phyloP scores from a whole-genome alignment of 2,329 filamentous ascomycete genomes.

The Pseudogymnoascus sp. region DNA sequence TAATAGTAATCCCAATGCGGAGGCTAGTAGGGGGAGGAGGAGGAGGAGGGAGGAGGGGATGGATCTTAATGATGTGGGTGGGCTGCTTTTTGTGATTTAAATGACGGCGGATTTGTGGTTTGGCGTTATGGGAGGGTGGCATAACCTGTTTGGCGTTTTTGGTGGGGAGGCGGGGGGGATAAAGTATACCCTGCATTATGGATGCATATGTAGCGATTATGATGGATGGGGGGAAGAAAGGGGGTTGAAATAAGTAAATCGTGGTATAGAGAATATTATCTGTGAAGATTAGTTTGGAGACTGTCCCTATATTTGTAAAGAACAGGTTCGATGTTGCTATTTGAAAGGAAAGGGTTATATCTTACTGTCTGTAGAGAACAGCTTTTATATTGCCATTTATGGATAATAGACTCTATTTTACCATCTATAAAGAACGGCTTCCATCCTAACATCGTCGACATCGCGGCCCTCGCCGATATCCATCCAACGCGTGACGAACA shows the following conservation, averaged over 20 bases:
- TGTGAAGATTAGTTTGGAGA: not conserved
- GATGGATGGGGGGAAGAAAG: not conserved
- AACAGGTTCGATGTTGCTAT: no score
- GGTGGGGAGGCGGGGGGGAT: not conserved
- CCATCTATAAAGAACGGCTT: no score
- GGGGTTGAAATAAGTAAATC: not conserved
- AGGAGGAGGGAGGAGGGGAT: not conserved
- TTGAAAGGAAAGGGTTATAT: no score
- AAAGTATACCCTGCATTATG: not conserved
- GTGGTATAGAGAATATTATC: not conserved
- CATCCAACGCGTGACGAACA: conserved; percentile 17
- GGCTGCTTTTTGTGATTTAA: not conserved
- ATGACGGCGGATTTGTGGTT: not conserved
- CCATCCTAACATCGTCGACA: conserved; percentile 9
- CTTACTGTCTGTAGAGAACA: no score
- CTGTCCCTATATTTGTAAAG: not conserved
- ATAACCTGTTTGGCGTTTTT: not conserved
- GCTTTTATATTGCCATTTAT: not conserved
- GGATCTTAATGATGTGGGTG: conserved; percentile 1
- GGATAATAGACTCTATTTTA: no score
- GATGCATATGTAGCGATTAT: conserved; percentile 5
- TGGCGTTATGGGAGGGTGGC: not conserved
- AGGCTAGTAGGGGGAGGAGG: not conserved
- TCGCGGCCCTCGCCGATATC: conserved; percentile 14
- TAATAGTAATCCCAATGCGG: not conserved